phyloP scores from a whole-genome alignment of 1,139 yeast genomes.

The Candida smagusa region DNA sequence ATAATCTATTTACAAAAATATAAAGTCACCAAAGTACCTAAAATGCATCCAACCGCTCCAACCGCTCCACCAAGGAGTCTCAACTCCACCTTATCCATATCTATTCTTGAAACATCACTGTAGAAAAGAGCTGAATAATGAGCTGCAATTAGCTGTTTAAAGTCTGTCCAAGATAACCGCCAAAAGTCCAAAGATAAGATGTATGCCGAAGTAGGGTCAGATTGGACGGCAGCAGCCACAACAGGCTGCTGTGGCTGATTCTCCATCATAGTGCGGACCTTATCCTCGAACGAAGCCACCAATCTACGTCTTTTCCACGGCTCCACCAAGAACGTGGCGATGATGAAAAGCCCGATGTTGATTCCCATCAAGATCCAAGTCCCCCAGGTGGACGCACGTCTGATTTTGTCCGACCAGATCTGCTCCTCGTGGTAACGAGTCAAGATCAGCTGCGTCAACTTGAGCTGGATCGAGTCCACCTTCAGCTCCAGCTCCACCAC shows the following conservation, averaged over 20 bases:
- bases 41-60: constrained; percentile 19
- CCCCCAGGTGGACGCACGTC: constrained; percentile 96
- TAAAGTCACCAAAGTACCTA: constrained; percentile 22
- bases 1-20: constrained; percentile 7
- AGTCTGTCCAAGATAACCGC: constrained; percentile 15
- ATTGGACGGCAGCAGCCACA: too few species aligned
- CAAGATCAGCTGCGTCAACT: constrained; percentile 72
- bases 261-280: constrained; percentile 35
- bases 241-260: neutral
- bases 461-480: constrained; percentile 70
- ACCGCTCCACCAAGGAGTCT: constrained; percentile 18
- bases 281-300: constrained; percentile 79
- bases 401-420: constrained; percentile 94
- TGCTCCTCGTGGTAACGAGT: constrained; percentile 96
- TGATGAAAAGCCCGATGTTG: constrained; percentile 70
- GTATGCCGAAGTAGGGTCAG: too few species aligned
- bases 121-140: constrained; percentile 21
- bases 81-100: constrained; percentile 24
- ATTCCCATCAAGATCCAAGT: constrained; percentile 89
- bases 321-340: constrained; percentile 85
- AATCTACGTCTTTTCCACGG: constrained; percentile 88
- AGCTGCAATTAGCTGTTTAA: constrained; percentile 11
- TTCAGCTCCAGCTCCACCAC: constrained; percentile 57
- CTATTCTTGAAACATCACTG: constrained; percentile 15
- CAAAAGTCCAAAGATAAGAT: constrained; percentile 1